Percentiles rank a stretch among this genome's conserved stretches.
Evolutionary conservation across 805 yeast genomes (phyloP).

Genomic region (Saturnispora sekii): DNA sequence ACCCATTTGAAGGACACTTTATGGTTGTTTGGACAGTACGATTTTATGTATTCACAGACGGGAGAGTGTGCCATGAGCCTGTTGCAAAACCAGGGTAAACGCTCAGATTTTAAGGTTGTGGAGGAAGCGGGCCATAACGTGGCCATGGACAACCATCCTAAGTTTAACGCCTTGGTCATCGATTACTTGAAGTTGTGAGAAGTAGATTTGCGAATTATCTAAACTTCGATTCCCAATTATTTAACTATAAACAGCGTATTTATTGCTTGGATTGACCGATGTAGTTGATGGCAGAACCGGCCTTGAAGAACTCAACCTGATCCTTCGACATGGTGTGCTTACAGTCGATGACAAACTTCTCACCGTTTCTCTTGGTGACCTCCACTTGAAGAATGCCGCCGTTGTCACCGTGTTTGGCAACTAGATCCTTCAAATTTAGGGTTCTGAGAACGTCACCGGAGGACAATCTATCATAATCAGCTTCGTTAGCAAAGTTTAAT

Average conservation of each 20-base stretch:
- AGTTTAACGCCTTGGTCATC: constrained; percentile 40
- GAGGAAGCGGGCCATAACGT: constrained; percentile 67
- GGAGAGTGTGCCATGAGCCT: constrained; percentile 36
- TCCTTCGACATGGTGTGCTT: constrained; percentile 97
- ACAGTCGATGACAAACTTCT: constrained; percentile 56
- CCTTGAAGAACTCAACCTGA: constrained; percentile 91
- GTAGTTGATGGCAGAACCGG: constrained; percentile 93
- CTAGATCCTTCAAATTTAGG: constrained; percentile 61
- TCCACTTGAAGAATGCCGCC: constrained; percentile 70
- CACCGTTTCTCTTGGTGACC: constrained; percentile 70
- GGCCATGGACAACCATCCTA: constrained; percentile 52
- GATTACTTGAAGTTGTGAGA: constrained; percentile 26
- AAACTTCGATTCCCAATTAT: not conserved
- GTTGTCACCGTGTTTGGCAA: constrained; percentile 74
- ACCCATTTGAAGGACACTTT: constrained; percentile 29
- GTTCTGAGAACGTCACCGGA: constrained; percentile 77
- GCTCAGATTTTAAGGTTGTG: constrained; percentile 32
- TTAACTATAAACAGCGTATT: not conserved
- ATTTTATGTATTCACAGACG: constrained; percentile 63
- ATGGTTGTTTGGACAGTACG: constrained; percentile 58
- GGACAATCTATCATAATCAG: constrained; percentile 73
- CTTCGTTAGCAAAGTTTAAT: constrained; percentile 79
- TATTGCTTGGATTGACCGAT: constrained; percentile 35
- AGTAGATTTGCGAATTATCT: not conserved
- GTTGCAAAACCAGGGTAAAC: constrained; percentile 12